A percentile compares a stretch with the other conserved stretches of the same genome.
Conservation (phyloP, 2,329 filamentous ascomycete species). For the Microsporum ferrugineum region DNA sequence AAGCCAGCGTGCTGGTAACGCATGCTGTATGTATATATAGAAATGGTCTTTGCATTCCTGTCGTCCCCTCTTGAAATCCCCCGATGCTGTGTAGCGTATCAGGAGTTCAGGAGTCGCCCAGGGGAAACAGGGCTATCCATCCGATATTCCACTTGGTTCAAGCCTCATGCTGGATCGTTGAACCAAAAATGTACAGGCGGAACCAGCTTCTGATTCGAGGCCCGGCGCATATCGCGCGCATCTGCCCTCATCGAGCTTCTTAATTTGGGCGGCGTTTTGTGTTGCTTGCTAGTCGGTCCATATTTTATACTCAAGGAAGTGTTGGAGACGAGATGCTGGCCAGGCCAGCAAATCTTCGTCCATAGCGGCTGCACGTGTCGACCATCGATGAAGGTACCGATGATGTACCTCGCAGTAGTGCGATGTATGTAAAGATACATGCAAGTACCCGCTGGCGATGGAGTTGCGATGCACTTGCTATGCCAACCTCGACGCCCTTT, state of each 20-base stretch:
- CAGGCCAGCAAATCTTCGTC: neutral
- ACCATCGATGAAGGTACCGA: neutral
- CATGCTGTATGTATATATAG: neutral
- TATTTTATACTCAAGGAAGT: neutral
- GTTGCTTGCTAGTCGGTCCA: neutral
- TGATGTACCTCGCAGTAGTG: conserved; percentile 3
- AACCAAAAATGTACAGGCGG: neutral
- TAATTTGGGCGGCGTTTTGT: neutral
- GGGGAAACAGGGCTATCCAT: neutral
- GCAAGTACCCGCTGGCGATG: neutral
- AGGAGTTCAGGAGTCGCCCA: neutral
- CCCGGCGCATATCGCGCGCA: conserved; percentile 1
- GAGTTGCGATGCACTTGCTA: neutral
- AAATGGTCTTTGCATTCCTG: neutral
- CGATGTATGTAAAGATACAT: neutral
- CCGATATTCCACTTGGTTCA: neutral
- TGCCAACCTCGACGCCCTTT: neutral
- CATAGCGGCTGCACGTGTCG: neutral
- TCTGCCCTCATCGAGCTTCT: neutral
- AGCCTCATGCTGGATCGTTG: neutral
- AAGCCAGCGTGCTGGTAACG: neutral
- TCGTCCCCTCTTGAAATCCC: neutral
- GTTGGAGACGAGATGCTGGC: neutral
- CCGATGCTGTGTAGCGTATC: neutral
- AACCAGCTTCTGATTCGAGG: conserved; percentile 4